Evolutionary conservation across 2,329 filamentous ascomycete species (phyloP), one percentile per base, ranked within the genome.

Genomic region (Aspergillus udagawae): DNA sequence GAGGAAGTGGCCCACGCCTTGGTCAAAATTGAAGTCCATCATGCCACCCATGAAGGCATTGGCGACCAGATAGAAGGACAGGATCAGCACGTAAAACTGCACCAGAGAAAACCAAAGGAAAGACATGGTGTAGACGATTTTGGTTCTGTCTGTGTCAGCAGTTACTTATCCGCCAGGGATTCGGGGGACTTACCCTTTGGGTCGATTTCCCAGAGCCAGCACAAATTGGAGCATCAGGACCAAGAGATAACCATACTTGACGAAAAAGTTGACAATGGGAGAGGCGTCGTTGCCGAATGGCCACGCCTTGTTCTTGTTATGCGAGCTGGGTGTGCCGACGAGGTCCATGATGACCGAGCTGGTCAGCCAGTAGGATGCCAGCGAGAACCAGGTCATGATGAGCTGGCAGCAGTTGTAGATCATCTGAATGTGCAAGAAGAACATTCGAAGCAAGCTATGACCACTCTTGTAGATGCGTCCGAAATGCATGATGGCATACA

Each of bases 401-500:
- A 94, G 86, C 69, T 91, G 91, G 75, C 89, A 87, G 70, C 92
- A 82, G 80, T 97, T 97, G 86, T 99, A 99, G 70, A 97, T 70
- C 75, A 97, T 86, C 78, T 99, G 94, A 64, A 99, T 81, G 79
- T 97, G 94, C 75, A 99, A 86, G 84, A 99, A 97, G 83, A 97
- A 90, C 92, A 99, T 97, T 80, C 94, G 92, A 65, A 97, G 77
- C 63, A 97, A 83, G 83, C 97, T 97, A 82, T 99, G 94, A 47
- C 93, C 92, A 73, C 88, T 92, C 83, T 96, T 96, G 85, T 99
- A 99, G 89, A 97, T 96, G 65, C 94, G 90, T 49, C 91, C 90
- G 70, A 99, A 99, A 76, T 99, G 94, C 90, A 99, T 96, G 63
- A 97, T 84, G 27, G 94, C 90, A 81, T 99, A 99, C 73, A 99